phyloP scores from a whole-genome alignment of 495 filamentous ascomycete species.

The Penicillium taxi region DNA sequence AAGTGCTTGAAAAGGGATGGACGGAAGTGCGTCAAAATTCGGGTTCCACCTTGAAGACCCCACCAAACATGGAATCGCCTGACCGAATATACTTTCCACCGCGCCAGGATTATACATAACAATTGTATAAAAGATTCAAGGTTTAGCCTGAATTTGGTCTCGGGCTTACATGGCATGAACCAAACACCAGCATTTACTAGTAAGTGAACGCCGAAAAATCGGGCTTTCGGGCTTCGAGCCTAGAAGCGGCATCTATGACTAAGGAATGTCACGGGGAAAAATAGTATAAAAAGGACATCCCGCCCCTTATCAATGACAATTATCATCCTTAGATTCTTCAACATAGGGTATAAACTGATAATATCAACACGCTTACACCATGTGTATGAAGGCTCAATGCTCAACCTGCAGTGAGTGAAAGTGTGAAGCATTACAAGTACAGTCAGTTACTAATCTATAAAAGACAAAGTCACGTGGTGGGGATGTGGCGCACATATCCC shows the following conservation, averaged over 20 bases:
- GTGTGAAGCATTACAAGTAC: not conserved
- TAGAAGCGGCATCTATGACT: constrained; percentile 19
- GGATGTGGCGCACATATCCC: constrained; percentile 67
- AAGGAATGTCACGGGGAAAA: constrained; percentile 5
- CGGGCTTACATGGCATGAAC: too few relatives aligned
- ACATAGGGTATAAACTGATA: too few relatives aligned
- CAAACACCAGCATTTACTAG: too few relatives aligned
- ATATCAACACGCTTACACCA: constrained; percentile 14
- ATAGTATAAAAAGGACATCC: constrained; percentile 18
- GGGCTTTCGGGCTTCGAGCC: constrained; percentile 24
- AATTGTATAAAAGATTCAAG: too few relatives aligned
- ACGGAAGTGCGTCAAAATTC: not conserved
- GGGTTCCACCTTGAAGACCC: constrained; percentile 7
- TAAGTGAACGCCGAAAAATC: constrained; percentile 11
- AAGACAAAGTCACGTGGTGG: constrained; percentile 61
- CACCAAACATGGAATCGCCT: too few relatives aligned
- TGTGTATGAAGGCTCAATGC: constrained; percentile 47
- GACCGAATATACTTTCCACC: too few relatives aligned
- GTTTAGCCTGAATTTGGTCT: too few relatives aligned
- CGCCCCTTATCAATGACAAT: not conserved
- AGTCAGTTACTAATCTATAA: constrained; percentile 7
- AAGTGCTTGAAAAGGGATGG: too few relatives aligned
- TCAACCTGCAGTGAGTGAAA: constrained; percentile 39
- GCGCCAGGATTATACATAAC: too few relatives aligned
- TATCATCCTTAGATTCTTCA: not conserved